Conservation (phyloP, 2,329 filamentous ascomycete genomes). For the Ophiostoma pallidulum region DNA sequence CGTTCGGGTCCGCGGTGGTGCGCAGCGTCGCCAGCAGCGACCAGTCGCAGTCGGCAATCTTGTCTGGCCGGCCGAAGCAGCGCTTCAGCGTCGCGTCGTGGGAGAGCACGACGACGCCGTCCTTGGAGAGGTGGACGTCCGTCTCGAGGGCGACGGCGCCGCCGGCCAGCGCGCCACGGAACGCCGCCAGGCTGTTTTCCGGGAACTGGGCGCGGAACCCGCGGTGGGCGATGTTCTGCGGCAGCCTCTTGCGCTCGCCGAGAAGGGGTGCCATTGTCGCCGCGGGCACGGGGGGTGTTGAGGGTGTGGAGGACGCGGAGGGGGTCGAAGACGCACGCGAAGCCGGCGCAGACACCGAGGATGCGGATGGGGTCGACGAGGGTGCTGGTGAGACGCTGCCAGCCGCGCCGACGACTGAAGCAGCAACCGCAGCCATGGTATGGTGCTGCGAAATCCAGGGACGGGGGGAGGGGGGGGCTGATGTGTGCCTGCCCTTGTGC, state of each 20-base stretch:
- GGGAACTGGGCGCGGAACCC: conserved; percentile 70
- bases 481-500: too few relatives aligned
- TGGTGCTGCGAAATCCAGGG: too few relatives aligned
- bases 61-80: conserved; percentile 68
- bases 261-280: too few relatives aligned
- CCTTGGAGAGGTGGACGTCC: conserved; percentile 73
- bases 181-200: conserved; percentile 68
- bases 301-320: too few relatives aligned
- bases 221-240: conserved; percentile 68
- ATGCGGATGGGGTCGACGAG: too few relatives aligned
- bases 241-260: conserved; percentile 35
- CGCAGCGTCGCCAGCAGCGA: conserved; percentile 57
- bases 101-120: conserved; percentile 75
- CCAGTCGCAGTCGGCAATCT: conserved; percentile 70
- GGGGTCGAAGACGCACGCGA: too few relatives aligned
- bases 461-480: too few relatives aligned
- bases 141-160: conserved; percentile 71
- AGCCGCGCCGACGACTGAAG: too few relatives aligned
- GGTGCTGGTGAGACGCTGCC: too few relatives aligned
- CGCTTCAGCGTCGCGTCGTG: conserved; percentile 73
- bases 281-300: too few relatives aligned
- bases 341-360: too few relatives aligned
- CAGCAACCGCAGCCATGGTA: too few relatives aligned
- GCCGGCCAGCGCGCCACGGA: conserved; percentile 26
- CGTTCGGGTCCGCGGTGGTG: conserved; percentile 56